Base-by-base conservation (phyloP, 2,329 filamentous ascomycete genomes). In the Trichophyton equinum region DNA sequence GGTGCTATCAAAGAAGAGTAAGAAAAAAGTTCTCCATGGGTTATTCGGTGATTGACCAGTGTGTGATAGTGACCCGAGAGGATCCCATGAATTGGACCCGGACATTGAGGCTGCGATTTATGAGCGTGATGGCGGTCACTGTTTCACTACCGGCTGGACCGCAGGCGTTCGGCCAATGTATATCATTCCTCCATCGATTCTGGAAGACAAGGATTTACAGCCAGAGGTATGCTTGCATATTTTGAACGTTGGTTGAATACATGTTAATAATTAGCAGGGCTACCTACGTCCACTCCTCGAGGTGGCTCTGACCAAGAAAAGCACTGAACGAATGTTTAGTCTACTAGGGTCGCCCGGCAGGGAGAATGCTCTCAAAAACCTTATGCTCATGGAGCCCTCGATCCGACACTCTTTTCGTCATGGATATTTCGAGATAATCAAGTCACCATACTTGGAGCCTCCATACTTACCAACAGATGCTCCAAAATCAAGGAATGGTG, bases 161-260 rank as follows among this genome's bases (percentile, higher is more conserved):
- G 18, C 20, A n/a, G 53, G 60, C 20, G 30, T 46, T 4, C 58
- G 61, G 27, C 46, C 60, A 25, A 63, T 57, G 18, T 61, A 63
- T 20, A 63, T 64, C 22, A 47, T 63, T 30, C 4, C 61, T 46
- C 60, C 62, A 20, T 63, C 63, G 3, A 62, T 64, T 25, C 22
- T 59, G 46, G 22, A 61, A 7, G 63, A 64, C 44, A 36, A 18
- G 1, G 62, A 60, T 8, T 42, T 64, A 33, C 49, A 27, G 2
- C 58, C 56, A n/a, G 61, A 57, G 18, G 61, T 64, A 58, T 9
- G 58, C 27, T n/a, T 51, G 38, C 13, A 42, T n/a, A 42, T n/a
- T 15, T 40, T 20, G 18, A 8, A 3, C 47, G 15, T 56, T 44
- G 22, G 22, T 30, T 46, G 18, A 22, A 13, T 38, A 22, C 44